Conservation (phyloP, 78 protist species). For the Planoprotostelium fungivorum region DNA sequence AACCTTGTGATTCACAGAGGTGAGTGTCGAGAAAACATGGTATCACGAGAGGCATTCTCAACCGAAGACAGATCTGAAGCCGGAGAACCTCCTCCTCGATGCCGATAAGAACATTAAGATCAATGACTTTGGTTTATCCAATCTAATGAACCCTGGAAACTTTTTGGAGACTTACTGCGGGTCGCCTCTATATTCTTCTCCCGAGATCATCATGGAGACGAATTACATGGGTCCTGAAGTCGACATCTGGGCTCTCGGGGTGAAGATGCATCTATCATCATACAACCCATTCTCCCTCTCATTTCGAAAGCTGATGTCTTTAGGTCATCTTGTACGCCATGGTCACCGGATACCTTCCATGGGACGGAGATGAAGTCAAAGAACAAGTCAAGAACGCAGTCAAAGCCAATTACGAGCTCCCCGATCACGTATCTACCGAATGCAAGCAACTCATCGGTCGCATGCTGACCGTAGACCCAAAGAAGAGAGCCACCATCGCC, state of each 20-base stretch:
- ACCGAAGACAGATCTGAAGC: slow-evolving; percentile 65
- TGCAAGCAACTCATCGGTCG: slow-evolving; percentile 12
- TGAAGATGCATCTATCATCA: slow-evolving; percentile 10
- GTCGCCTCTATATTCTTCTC: slow-evolving; percentile 80
- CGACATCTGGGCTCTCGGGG: slow-evolving; percentile 72
- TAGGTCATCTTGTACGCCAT: slow-evolving; percentile 55
- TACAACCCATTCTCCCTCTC: neutral
- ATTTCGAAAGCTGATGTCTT: slow-evolving; percentile 45
- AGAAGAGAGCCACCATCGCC: slow-evolving; percentile 35
- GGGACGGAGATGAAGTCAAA: slow-evolving; percentile 10
- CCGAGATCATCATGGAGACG: slow-evolving; percentile 70
- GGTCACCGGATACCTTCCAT: slow-evolving; percentile 67
- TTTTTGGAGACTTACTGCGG: slow-evolving; percentile 74
- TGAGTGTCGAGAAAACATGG: slow-evolving; percentile 81
- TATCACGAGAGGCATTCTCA: slow-evolving; percentile 23
- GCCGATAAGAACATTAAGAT: slow-evolving; percentile 70
- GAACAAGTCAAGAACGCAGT: neutral
- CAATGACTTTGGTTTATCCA: slow-evolving; percentile 81
- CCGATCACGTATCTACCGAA: neutral
- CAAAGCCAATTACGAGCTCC: neutral
- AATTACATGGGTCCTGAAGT: slow-evolving; percentile 66
- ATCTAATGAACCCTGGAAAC: slow-evolving; percentile 49
- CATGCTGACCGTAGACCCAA: slow-evolving; percentile 45
- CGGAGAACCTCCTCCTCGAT: slow-evolving; percentile 89
- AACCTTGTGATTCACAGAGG: slow-evolving; percentile 79